phyloP scores from a whole-genome alignment of 1,284 basidiomycete genomes.

The Sanghuangporus sanghuang region DNA sequence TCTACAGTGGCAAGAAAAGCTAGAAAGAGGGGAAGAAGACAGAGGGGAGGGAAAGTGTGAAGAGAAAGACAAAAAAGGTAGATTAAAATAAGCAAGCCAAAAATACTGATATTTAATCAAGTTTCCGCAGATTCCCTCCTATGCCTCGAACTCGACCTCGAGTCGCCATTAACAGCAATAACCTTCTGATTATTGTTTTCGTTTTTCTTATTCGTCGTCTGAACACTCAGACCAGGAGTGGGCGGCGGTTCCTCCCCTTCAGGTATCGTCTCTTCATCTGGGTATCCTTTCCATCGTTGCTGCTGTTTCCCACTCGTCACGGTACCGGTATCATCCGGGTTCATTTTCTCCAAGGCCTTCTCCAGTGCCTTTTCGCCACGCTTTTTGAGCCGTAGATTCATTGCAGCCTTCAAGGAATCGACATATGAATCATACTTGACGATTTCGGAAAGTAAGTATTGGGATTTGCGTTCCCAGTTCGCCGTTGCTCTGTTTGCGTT shows the following conservation, averaged over 20 bases:
- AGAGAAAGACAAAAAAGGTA: not conserved
- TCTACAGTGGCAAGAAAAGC: too few species aligned
- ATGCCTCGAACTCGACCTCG: conserved; percentile 10
- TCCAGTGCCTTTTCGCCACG: conserved; percentile 85
- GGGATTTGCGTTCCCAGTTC: conserved; percentile 92
- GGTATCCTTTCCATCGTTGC: conserved; percentile 16
- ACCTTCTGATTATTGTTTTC: not conserved
- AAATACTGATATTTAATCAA: not conserved
- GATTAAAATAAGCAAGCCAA: not conserved
- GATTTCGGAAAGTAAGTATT: conserved; percentile 85
- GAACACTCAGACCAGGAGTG: conserved; percentile 11
- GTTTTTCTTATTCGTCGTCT: not conserved
- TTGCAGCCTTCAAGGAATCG: conserved; percentile 78
- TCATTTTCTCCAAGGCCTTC: conserved; percentile 50
- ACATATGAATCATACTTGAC: conserved; percentile 97
- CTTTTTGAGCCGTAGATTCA: conserved; percentile 76
- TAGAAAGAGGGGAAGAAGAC: too few species aligned
- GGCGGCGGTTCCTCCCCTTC: conserved; percentile 21
- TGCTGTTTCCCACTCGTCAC: not conserved
- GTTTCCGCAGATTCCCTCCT: conserved; percentile 7
- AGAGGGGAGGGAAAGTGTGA: not conserved
- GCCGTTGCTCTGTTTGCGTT: conserved; percentile 73
- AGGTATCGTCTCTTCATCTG: conserved; percentile 21
- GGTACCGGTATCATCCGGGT: conserved; percentile 32
- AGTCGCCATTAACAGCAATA: not conserved